Base-by-base conservation (phyloP, 371 early-diverging fungal genomes). In the Mucor lusitanicus region DNA sequence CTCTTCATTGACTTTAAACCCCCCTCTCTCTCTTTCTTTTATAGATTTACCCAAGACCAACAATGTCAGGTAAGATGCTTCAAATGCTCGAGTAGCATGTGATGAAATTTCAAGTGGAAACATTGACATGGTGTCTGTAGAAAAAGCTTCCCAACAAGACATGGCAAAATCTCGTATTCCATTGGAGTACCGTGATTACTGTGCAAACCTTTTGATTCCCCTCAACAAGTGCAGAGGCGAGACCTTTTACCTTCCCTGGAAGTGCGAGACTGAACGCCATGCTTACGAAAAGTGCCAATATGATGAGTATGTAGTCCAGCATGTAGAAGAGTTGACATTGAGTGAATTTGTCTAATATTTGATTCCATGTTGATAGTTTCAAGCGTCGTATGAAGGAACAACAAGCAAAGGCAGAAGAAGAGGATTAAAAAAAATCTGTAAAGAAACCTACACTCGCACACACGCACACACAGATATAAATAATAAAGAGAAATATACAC, bases 251-350 rank as follows among this genome's bases (percentile, higher is more conserved):
- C 73, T 94, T 69, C 96, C 96, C 42, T 96, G 95, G 95, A 92
- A 92, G 81, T 97, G 98, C 82, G 91, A 90, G 71, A 88, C 89
- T 71, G 95, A 96, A 84, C 84, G 93, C 54, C 92, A 95, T 65
- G 87, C 87, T 32, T 97, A 95, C 80, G 93, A 93, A 79, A 95
- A 96, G 79, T 97, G 98, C 77, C 94, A 96, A 88, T 96, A 96
- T 77, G 94, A 96, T 69, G 98, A 97, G 94, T 94, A 81, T 71
- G 91, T 78, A n/a, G 17, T 54, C 64, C 30, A 28, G 59, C 30
- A 50, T 23, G 17, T 35, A 3, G 2, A 9, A 12, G 3, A 35
- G 1, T 0, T 28, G 25, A 40, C 0, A 11, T 60, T 1, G 27
- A 27, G 23, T 2, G 30, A 27, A n/a, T n/a, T n/a, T 21, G 17